These are phyloP conservation scores for Senna siamea DNA, from an alignment of 306 rosid species.

Conservation along the genomic window DNA sequence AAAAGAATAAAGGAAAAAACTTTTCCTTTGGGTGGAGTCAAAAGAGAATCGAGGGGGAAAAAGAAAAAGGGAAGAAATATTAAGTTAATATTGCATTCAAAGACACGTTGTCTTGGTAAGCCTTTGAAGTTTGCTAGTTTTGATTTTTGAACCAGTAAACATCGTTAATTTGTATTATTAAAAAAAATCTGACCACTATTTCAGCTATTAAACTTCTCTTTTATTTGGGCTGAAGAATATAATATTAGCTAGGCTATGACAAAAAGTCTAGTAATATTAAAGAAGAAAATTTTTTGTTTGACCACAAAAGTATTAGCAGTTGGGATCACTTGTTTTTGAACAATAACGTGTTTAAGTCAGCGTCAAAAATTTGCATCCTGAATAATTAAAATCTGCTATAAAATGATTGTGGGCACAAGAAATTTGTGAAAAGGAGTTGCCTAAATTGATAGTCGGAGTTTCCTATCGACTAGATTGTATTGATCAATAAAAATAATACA, in stretches of 20 bases:
- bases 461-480: too few relatives aligned
- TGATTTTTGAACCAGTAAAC: neutral
- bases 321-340: neutral
- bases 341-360: neutral
- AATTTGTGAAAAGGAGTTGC: neutral
- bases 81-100: conserved; percentile 13
- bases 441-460: too few relatives aligned
- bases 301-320: neutral
- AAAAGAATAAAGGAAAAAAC: neutral
- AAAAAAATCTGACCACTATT: neutral
- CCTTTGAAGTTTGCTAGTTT: neutral
- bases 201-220: too few relatives aligned
- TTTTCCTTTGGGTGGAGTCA: neutral
- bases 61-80: neutral
- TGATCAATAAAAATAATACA: too few relatives aligned
- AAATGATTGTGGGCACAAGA: neutral
- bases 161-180: neutral
- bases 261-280: neutral
- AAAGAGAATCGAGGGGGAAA: neutral
- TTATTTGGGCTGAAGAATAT: neutral
- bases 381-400: neutral
- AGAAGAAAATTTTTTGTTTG: neutral
- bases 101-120: neutral
- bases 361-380: neutral
- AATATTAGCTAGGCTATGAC: neutral